Percentiles rank a stretch among this genome's conserved stretches.
Conservation (phyloP, 75 land plant genomes). For the Sequoiadendron giganteum region DNA sequence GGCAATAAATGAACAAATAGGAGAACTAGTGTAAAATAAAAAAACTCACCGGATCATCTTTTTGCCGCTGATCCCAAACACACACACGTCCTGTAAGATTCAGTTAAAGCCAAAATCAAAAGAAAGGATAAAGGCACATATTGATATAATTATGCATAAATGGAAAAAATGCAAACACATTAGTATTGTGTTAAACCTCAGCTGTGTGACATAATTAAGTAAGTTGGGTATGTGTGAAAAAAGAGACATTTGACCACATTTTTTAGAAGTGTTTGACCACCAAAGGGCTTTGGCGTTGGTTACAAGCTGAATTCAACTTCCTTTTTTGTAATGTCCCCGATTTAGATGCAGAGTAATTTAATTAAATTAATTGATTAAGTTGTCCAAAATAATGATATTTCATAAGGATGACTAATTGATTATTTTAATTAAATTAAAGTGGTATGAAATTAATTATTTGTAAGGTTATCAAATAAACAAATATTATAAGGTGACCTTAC, state of each 20-base stretch:
- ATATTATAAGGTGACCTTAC: no score
- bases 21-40: neutral
- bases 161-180: neutral
- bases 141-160: neutral
- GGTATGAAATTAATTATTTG: no score
- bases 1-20: neutral
- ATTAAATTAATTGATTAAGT: no score
- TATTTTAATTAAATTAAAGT: no score
- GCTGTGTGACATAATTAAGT: neutral
- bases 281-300: neutral
- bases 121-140: neutral
- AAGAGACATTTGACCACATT: neutral
- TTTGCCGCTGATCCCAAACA: slow-evolving; percentile 43
- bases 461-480: no score
- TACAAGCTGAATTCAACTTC: neutral
- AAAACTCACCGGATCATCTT: slow-evolving; percentile 28
- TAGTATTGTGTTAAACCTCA: no score
- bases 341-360: no score
- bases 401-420: no score
- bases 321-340: no score
- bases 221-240: neutral
- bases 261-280: no score
- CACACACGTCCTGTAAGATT: slow-evolving; percentile 26
- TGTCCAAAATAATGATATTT: no score
- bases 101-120: neutral